A percentile compares a stretch with the other conserved stretches of the same genome.
Evolutionary conservation across 495 filamentous ascomycete species (phyloP).

Genomic region (Penicillium goetzii): DNA sequence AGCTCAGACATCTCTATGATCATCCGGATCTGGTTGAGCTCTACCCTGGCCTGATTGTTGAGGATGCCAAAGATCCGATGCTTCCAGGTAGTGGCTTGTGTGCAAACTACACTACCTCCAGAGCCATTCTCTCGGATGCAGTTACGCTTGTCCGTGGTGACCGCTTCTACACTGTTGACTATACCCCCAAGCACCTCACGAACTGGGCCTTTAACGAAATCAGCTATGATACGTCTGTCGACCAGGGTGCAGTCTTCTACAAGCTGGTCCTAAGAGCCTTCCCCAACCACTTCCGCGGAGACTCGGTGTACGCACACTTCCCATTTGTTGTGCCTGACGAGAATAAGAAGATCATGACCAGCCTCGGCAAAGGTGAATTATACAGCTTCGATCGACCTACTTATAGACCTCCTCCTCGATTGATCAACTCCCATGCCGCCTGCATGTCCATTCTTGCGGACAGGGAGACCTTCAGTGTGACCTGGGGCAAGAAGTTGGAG

Average conservation of each 20-base stretch:
- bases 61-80: slow-evolving; percentile 75
- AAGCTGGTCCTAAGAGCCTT: slow-evolving; percentile 65
- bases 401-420: slow-evolving; percentile 34
- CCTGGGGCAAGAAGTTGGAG: slow-evolving; percentile 58
- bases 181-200: slow-evolving; percentile 74
- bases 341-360: slow-evolving; percentile 54
- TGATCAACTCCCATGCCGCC: slow-evolving; percentile 55
- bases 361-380: slow-evolving; percentile 46
- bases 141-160: slow-evolving; percentile 85
- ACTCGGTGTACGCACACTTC: slow-evolving; percentile 63
- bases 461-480: slow-evolving; percentile 57
- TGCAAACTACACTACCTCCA: slow-evolving; percentile 80
- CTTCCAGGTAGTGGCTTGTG: slow-evolving; percentile 79
- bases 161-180: slow-evolving; percentile 79
- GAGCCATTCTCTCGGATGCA: slow-evolving; percentile 84
- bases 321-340: slow-evolving; percentile 61
- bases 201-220: slow-evolving; percentile 73
- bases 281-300: slow-evolving; percentile 59
- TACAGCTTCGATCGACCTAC: slow-evolving; percentile 57
- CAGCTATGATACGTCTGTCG: slow-evolving; percentile 49
- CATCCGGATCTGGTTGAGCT: slow-evolving; percentile 80
- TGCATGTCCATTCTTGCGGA: slow-evolving; percentile 53
- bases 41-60: slow-evolving; percentile 80
- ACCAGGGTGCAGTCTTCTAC: slow-evolving; percentile 63
- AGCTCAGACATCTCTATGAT: slow-evolving; percentile 76